Conservation (phyloP, 345 rosid species). For the Limnanthes douglasii region DNA sequence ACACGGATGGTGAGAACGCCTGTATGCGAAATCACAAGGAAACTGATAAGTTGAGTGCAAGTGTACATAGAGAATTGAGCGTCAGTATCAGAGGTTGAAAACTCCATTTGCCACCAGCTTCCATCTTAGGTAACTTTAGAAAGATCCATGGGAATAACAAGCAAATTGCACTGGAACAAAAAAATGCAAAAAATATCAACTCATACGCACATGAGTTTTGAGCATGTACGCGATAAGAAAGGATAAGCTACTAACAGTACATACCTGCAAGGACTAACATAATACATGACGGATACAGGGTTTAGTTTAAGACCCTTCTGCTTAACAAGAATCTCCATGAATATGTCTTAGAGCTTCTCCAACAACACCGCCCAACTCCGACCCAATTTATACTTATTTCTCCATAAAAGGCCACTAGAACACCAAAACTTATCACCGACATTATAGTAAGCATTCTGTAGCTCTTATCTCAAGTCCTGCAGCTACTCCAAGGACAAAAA, state of each 20-base stretch:
- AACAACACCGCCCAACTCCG: slow-evolving; percentile 97
- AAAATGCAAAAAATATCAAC: slow-evolving; percentile 3
- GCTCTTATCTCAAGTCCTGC: slow-evolving; percentile 93
- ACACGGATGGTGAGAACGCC: slow-evolving; percentile 97
- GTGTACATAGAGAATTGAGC: slow-evolving; percentile 83
- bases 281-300: slow-evolving; percentile 87
- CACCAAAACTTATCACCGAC: slow-evolving; percentile 93
- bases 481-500: slow-evolving; percentile 88
- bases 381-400: slow-evolving; percentile 87
- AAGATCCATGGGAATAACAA: slow-evolving; percentile 91
- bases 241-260: no score
- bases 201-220: no score
- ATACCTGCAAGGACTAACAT: slow-evolving; percentile 98
- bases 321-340: slow-evolving; percentile 93
- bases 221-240: no score
- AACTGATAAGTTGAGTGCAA: slow-evolving; percentile 97
- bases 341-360: slow-evolving; percentile 88
- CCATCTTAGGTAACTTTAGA: slow-evolving; percentile 86
- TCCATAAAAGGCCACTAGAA: slow-evolving; percentile 90
- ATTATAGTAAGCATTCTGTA: slow-evolving; percentile 89
- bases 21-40: slow-evolving; percentile 90
- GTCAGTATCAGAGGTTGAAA: slow-evolving; percentile 47
- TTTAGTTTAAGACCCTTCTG: slow-evolving; percentile 85
- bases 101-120: slow-evolving; percentile 56
- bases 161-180: slow-evolving; percentile 63